These are phyloP conservation scores for Puccinellia tenuiflora DNA, from an alignment of 176 grass and related monocot species.

Conservation along the genomic window DNA sequence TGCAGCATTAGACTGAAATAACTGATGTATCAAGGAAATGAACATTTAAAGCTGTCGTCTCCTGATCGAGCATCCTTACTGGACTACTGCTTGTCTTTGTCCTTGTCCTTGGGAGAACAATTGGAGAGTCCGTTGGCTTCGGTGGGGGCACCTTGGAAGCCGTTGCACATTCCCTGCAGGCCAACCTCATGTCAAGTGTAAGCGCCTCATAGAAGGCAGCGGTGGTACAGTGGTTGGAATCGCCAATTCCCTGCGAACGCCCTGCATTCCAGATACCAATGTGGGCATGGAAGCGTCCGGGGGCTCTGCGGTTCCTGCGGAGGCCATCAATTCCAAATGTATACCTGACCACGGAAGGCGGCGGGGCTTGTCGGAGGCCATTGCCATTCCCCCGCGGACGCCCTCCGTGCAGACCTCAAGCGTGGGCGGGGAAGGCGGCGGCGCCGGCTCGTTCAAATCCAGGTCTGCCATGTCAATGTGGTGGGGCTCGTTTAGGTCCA, in stretches of 20 bases:
- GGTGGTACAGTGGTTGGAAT: background rate
- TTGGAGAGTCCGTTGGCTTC: background rate
- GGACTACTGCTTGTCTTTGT: background rate
- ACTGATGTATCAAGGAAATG: background rate
- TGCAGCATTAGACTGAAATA: background rate
- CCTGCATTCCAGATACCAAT: background rate
- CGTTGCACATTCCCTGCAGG: background rate
- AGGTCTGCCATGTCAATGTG: background rate
- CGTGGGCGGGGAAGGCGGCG: background rate
- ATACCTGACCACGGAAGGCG: background rate
- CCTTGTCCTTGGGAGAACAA: background rate
- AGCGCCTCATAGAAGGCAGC: too few relatives aligned
- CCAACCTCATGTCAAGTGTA: too few relatives aligned
- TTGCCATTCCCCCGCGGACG: background rate
- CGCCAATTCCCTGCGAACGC: background rate
- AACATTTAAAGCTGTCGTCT: background rate
- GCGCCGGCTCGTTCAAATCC: background rate
- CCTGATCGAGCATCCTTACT: background rate
- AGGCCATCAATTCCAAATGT: background rate
- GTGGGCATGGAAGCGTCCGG: background rate
- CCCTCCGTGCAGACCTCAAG: background rate
- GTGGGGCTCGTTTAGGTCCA: background rate
- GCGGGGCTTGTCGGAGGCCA: background rate
- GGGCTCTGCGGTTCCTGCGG: background rate
- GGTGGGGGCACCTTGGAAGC: background rate